Percentiles rank a stretch among this genome's conserved stretches.
Evolutionary conservation across 2,329 filamentous ascomycete species (phyloP).

Genomic region (Penicillium sp.): DNA sequence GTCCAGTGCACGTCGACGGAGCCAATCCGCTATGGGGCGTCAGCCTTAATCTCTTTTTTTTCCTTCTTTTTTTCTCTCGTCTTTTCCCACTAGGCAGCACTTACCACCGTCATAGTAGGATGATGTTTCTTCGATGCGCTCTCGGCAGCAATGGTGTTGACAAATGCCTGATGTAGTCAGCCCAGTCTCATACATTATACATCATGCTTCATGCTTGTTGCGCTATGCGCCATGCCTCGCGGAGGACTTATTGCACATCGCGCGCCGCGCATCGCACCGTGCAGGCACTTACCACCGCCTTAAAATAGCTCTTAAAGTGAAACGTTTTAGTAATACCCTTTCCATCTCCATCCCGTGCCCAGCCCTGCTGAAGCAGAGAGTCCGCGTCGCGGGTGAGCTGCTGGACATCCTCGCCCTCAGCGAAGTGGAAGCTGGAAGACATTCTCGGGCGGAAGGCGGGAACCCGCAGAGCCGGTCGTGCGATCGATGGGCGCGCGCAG

Average conservation of each 20-base stretch:
- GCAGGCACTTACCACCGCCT: slow-evolving; percentile 35
- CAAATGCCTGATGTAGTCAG: slow-evolving; percentile 32
- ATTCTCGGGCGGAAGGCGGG: slow-evolving; percentile 12
- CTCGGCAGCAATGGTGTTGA: slow-evolving; percentile 39
- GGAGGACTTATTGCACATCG: background rate
- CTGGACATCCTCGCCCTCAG: slow-evolving; percentile 31
- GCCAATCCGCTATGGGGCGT: slow-evolving; percentile 31
- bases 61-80: background rate
- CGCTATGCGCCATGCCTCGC: background rate
- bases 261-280: background rate
- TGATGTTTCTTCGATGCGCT: slow-evolving; percentile 42
- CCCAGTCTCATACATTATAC: background rate
- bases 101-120: slow-evolving; percentile 41
- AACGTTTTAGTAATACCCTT: slow-evolving; percentile 41
- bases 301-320: slow-evolving; percentile 42
- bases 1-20: slow-evolving; percentile 44
- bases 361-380: slow-evolving; percentile 31
- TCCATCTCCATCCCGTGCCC: slow-evolving; percentile 35
- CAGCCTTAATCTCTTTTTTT: slow-evolving; percentile 12
- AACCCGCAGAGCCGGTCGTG: background rate
- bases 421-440: slow-evolving; percentile 27
- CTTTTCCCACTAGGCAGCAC: slow-evolving; percentile 8
- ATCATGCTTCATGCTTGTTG: too few species aligned
- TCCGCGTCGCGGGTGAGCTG: slow-evolving; percentile 26
- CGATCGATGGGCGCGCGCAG: background rate